Percentiles rank a stretch among this genome's conserved stretches.
Evolutionary conservation across 441 rosid genomes (phyloP).

Genomic region (Codiaeum variegatum): DNA sequence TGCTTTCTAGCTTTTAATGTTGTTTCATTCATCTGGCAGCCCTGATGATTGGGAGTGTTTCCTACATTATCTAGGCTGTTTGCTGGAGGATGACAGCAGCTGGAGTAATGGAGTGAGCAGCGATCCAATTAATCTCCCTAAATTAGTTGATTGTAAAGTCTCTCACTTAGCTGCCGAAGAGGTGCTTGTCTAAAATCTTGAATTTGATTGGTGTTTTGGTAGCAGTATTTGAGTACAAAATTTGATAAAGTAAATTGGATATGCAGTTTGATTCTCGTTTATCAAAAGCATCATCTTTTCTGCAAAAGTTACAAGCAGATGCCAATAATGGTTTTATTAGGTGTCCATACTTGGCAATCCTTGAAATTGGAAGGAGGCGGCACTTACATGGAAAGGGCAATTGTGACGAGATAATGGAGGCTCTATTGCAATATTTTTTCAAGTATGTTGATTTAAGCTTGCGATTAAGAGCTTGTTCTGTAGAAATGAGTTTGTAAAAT

Average conservation of each 20-base stretch:
- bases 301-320: conserved; percentile 59
- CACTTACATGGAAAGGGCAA: conserved; percentile 67
- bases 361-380: conserved; percentile 89
- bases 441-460: conserved; percentile 41
- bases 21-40: conserved; percentile 50
- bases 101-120: conserved; percentile 41
- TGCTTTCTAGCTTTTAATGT: conserved; percentile 30
- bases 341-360: conserved; percentile 69
- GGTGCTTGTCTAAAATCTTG: conserved; percentile 42
- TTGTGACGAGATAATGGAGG: conserved; percentile 51
- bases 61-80: conserved; percentile 86
- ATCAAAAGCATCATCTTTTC: conserved; percentile 59
- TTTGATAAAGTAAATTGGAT: conserved; percentile 24
- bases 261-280: conserved; percentile 82
- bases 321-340: conserved; percentile 48
- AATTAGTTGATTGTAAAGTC: conserved; percentile 51
- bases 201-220: conserved; percentile 4
- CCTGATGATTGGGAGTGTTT: conserved; percentile 99
- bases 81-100: conserved; percentile 84
- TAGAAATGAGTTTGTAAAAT: too few species aligned
- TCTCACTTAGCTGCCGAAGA: conserved; percentile 68
- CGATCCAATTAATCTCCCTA: conserved; percentile 47
- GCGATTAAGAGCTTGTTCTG: not conserved
- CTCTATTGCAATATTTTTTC: conserved; percentile 59
- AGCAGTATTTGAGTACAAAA: conserved; percentile 13